Base-by-base conservation (phyloP, 148 eudicot genomes). In the Rhododendron molle region DNA sequence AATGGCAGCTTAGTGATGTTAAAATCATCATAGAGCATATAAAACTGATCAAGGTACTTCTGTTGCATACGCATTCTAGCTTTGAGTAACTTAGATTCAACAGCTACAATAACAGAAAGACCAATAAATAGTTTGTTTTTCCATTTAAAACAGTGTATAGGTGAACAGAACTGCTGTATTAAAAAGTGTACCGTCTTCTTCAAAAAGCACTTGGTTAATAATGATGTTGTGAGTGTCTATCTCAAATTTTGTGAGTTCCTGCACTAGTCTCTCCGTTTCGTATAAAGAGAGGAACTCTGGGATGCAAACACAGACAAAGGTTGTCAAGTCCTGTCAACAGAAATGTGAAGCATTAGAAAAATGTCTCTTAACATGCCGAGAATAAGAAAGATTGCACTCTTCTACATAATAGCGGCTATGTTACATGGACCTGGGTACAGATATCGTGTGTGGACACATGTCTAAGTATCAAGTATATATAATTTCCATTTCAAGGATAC, bases 61-160 rank as follows among this genome's bases (percentile, higher is more conserved):
- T 95, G 93, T 89, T 97, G 99, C 99, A 97, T 97, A 85, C 89
- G 87, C 99, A 94, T 97, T 91, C 98, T 93, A 85, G 99, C 99
- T 89, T 94, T 95, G 78, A 97, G 98, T 86, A 97, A 87, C 94
- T 95, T 95, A 18, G 99, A 97, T 82, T 95, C 95, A 60, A 93
- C 91, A 86, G 86, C 99, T 97, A 86, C 34, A 86, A 85, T 16
- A 85, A 83, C 10, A 69, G 26, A 88, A 87, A 16, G 72, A 30
- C 69, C 84, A 50, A 34, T 34, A 56, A 32, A 43, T 1, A n/a
- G 77, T 86, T 50, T 85, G 86, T 30, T 30, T 73, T 71, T 74
- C 38, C 49, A 85, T 65, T 65, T 80, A 87, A 49, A 43, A 32
- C 79, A 10, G 4, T 1, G 2, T 0, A 79, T 67, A 26, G 18